These are phyloP conservation scores for Helichrysum umbraculigerum DNA, from an alignment of 129 eudicot species.

Conservation along the genomic window DNA sequence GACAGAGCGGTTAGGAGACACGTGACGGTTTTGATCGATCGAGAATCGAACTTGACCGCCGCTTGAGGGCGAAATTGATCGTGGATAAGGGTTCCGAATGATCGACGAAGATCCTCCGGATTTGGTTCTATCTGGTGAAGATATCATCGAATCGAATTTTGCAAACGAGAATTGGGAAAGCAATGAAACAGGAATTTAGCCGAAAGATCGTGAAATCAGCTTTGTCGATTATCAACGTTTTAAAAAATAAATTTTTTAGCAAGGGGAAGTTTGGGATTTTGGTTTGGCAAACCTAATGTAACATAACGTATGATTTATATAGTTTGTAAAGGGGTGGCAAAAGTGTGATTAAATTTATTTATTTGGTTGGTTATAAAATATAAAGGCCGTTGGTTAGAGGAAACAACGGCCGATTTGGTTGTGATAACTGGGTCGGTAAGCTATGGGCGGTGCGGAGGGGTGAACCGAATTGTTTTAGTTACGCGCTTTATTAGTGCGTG, in stretches of 20 bases:
- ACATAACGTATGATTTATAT: slow-evolving; percentile 27
- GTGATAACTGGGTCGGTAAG: slow-evolving; percentile 14
- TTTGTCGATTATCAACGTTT: neutral
- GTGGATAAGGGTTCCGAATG: slow-evolving; percentile 23
- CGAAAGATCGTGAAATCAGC: too few relatives aligned
- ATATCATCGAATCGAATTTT: slow-evolving; percentile 28
- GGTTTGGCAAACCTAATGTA: slow-evolving; percentile 45
- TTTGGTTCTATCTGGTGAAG: slow-evolving; percentile 40
- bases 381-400: slow-evolving; percentile 16
- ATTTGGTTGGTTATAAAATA: neutral
- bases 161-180: neutral
- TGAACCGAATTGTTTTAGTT: neutral
- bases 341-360: neutral
- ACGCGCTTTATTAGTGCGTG: neutral
- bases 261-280: slow-evolving; percentile 15
- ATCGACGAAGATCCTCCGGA: slow-evolving; percentile 20
- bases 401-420: slow-evolving; percentile 21
- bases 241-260: too few relatives aligned
- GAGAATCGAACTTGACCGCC: slow-evolving; percentile 48
- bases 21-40: slow-evolving; percentile 33
- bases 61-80: slow-evolving; percentile 54
- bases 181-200: too few relatives aligned
- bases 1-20: slow-evolving; percentile 46
- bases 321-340: slow-evolving; percentile 3
- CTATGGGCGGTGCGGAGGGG: slow-evolving; percentile 27